Base-by-base conservation (phyloP, 257 asterid genomes). In the Hygrophila difformis region DNA sequence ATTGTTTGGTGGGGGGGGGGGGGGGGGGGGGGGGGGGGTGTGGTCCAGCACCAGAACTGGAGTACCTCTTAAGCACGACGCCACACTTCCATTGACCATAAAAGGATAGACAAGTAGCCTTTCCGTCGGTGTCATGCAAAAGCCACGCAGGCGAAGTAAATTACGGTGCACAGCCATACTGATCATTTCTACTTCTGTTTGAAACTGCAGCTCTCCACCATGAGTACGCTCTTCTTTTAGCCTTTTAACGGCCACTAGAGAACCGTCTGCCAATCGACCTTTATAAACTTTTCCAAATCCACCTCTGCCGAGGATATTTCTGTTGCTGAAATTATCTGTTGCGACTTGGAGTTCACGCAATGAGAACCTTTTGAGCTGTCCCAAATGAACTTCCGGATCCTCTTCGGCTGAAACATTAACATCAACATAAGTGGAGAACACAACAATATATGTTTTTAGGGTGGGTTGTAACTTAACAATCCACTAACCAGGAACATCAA, bases 11-110 rank as follows among this genome's bases (percentile, higher is more conserved):
- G n/a, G n/a, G n/a, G n/a, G n/a, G n/a, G n/a, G n/a, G n/a, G n/a
- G n/a, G n/a, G n/a, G n/a, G n/a, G n/a, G n/a, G n/a, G n/a, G n/a
- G n/a, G n/a, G n/a, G 31, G 8, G 8, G 31, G 4, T 0, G 1
- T 26, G 8, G 8, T 26, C 4, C 31, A 8, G 8, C 4, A 26
- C n/a, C n/a, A 24, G 8, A 26, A 38, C 31, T 37, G 48, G 42
- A 29, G 2, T 76, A 85, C 98, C 98, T 77, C 98, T 76, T 64
- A 89, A 75, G 66, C 96, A 83, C 15, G 98, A 89, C 46, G 98
- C 93, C 42, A 89, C 96, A 73, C 94, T 89, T 56, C 98, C 94
- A 66, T 89, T 89, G 9, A 51, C 74, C 96, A 89, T 85, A 48
- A 42, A 89, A 29, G 98, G 98, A 73, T 89, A 89, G 62, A 83